Conservation (phyloP, 179 eudicot species). For the Beta corolliflora region DNA sequence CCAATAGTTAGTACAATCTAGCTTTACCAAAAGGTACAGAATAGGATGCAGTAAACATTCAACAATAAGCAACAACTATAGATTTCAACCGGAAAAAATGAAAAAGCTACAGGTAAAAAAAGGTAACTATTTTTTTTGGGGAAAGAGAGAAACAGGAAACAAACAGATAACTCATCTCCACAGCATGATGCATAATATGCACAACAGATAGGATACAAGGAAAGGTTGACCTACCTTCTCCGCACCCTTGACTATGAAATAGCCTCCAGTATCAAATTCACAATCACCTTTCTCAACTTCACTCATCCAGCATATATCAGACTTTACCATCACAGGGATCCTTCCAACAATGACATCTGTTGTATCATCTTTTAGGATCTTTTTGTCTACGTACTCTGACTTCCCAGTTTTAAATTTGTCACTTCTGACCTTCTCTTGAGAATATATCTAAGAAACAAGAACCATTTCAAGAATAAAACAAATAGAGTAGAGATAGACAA, state of each 20-base stretch:
- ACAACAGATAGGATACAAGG: slow-evolving; percentile 7
- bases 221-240: slow-evolving; percentile 63
- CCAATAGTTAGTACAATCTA: not conserved
- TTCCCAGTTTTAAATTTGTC: slow-evolving; percentile 87
- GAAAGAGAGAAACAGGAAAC: not conserved
- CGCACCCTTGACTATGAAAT: slow-evolving; percentile 89
- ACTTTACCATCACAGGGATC: slow-evolving; percentile 93
- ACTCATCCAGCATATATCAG: slow-evolving; percentile 87
- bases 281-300: slow-evolving; percentile 66
- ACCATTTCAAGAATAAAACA: not conserved
- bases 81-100: not conserved
- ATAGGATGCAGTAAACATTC: not conserved
- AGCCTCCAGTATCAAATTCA: slow-evolving; percentile 91
- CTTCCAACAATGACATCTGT: slow-evolving; percentile 65
- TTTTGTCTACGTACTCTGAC: slow-evolving; percentile 57
- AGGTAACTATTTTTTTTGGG: not conserved
- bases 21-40: not conserved
- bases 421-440: slow-evolving; percentile 56
- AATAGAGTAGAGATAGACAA: slow-evolving; percentile 19
- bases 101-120: too few relatives aligned
- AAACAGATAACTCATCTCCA: slow-evolving; percentile 1
- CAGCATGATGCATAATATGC: not conserved
- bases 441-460: slow-evolving; percentile 55
- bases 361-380: slow-evolving; percentile 31
- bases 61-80: not conserved